phyloP scores from a whole-genome alignment of 495 filamentous ascomycete genomes.

The Niebla homalea region DNA sequence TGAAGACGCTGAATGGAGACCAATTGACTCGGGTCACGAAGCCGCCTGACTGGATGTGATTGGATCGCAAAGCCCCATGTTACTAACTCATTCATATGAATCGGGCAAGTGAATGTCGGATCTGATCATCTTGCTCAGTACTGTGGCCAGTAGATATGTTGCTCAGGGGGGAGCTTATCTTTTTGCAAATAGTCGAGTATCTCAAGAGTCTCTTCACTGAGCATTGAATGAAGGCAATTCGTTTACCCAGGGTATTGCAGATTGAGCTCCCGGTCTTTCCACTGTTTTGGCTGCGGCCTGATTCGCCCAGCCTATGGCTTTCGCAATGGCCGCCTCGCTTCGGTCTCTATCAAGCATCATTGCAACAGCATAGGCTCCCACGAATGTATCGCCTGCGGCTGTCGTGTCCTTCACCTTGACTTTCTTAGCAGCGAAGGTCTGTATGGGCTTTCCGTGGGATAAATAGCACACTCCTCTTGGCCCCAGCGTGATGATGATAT shows the following conservation, averaged over 20 bases:
- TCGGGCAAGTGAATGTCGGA: too few relatives aligned
- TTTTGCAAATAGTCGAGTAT: too few relatives aligned
- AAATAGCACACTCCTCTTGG: conserved; percentile 56
- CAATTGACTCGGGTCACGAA: conserved; percentile 28
- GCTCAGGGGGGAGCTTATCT: too few relatives aligned
- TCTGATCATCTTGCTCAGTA: too few relatives aligned
- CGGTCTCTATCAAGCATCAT: conserved; percentile 31
- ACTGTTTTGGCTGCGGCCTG: conserved; percentile 64
- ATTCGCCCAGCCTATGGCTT: conserved; percentile 55
- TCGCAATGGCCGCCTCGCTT: conserved; percentile 38
- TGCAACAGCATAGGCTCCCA: conserved; percentile 70
- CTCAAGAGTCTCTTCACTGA: too few relatives aligned
- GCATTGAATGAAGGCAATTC: conserved; percentile 29
- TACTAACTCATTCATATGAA: too few relatives aligned
- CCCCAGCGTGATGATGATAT: conserved; percentile 74
- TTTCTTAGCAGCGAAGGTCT: conserved; percentile 37
- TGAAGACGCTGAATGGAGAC: conserved; percentile 38
- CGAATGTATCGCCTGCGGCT: conserved; percentile 88
- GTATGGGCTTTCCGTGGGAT: conserved; percentile 29
- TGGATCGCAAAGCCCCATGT: too few relatives aligned
- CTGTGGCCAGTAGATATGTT: too few relatives aligned
- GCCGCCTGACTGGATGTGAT: conserved; percentile 20
- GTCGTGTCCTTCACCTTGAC: conserved; percentile 80
- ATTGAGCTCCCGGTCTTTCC: conserved; percentile 67
- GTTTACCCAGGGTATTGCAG: conserved; percentile 75